Conservation (phyloP, 1,284 basidiomycete genomes). For the Xerocomus amazonicus region DNA sequence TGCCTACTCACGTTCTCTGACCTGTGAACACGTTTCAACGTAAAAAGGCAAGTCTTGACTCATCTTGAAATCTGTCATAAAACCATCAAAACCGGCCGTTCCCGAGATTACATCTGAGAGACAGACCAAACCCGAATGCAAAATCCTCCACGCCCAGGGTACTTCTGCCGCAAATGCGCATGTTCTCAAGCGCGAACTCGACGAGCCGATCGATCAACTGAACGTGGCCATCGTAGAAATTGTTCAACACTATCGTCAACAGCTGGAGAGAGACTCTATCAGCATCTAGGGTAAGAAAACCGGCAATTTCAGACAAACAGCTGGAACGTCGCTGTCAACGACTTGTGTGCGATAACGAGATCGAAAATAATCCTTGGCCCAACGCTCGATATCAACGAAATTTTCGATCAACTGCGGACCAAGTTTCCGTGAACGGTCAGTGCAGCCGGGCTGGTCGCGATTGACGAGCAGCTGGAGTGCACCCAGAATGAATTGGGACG, state of each 20-base stretch:
- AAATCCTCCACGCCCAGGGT: constrained; percentile 23
- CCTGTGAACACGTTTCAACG: constrained; percentile 23
- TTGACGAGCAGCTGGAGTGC: constrained; percentile 30
- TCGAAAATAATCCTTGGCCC: constrained; percentile 30
- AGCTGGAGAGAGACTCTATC: constrained; percentile 16
- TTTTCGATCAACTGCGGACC: constrained; percentile 33
- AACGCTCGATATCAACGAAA: constrained; percentile 28
- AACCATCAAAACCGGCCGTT: not conserved
- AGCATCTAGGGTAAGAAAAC: not conserved
- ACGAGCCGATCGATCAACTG: constrained; percentile 29
- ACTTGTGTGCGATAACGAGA: constrained; percentile 11
- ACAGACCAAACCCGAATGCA: constrained; percentile 30
- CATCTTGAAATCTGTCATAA: constrained; percentile 27
- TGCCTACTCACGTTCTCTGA: constrained; percentile 25
- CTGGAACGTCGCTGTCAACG: constrained; percentile 17
- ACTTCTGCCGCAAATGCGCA: constrained; percentile 18
- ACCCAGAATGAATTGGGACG: constrained; percentile 25
- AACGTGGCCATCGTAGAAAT: constrained; percentile 31
- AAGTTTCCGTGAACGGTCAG: constrained; percentile 19
- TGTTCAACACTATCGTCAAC: constrained; percentile 30
- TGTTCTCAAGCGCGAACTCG: constrained; percentile 25
- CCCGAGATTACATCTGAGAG: not conserved
- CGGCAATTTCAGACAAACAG: constrained; percentile 14
- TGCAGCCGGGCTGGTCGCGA: constrained; percentile 15
- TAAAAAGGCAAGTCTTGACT: constrained; percentile 33